These are phyloP conservation scores for Raphanus raphanistrum DNA, from an alignment of 345 rosid species.

Conservation along the genomic window DNA sequence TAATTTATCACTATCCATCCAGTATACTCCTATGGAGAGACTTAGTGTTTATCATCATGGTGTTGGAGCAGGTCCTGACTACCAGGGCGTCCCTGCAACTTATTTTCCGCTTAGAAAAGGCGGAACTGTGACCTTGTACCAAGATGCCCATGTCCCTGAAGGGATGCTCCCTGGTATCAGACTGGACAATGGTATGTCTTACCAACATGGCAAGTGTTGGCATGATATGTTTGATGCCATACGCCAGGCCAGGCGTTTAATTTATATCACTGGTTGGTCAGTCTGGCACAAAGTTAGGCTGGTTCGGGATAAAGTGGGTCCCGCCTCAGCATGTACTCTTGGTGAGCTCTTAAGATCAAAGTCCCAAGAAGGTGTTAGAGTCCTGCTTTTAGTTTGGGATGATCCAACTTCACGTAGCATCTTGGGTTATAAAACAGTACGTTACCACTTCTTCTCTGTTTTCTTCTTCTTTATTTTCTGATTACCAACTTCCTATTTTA, in stretches of 20 bases:
- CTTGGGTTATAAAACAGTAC: slow-evolving; percentile 64
- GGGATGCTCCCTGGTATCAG: slow-evolving; percentile 63
- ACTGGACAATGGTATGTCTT: slow-evolving; percentile 65
- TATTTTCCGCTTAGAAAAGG: slow-evolving; percentile 93
- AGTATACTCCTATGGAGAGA: slow-evolving; percentile 67
- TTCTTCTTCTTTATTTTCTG: neutral
- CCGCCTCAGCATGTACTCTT: slow-evolving; percentile 50
- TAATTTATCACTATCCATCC: slow-evolving; percentile 62
- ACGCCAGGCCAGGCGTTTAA: slow-evolving; percentile 70
- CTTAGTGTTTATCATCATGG: slow-evolving; percentile 69
- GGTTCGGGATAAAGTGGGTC: slow-evolving; percentile 53
- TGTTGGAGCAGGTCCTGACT: slow-evolving; percentile 85
- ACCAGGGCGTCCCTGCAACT: slow-evolving; percentile 86
- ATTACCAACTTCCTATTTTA: neutral
- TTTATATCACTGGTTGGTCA: slow-evolving; percentile 96
- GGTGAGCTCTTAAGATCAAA: slow-evolving; percentile 84
- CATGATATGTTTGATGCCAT: slow-evolving; percentile 80
- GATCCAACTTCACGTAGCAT: slow-evolving; percentile 94
- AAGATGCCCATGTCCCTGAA: slow-evolving; percentile 93
- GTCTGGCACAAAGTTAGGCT: slow-evolving; percentile 88
- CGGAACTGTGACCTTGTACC: slow-evolving; percentile 80
- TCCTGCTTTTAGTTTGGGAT: slow-evolving; percentile 94
- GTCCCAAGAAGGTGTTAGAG: slow-evolving; percentile 96
- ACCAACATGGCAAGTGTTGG: slow-evolving; percentile 91
- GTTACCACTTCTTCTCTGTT: neutral